phyloP scores from a whole-genome alignment of 352 stramenopile species.

The Peronospora tabacina region DNA sequence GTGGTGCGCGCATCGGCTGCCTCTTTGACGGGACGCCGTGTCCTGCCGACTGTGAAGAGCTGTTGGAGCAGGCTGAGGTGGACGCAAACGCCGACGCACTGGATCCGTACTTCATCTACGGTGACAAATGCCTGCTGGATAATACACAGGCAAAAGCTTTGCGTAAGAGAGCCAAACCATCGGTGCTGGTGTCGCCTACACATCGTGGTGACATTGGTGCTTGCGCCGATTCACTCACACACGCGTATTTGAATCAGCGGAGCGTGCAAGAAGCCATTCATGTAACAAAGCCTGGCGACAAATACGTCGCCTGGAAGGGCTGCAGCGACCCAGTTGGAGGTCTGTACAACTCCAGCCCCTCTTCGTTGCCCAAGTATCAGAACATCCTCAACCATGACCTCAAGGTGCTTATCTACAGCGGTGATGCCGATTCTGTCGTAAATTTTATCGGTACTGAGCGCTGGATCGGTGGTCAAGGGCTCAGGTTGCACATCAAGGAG shows the following conservation, averaged over 20 bases:
- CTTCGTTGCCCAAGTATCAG: constrained; percentile 56
- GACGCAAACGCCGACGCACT: constrained; percentile 38
- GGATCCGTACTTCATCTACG: constrained; percentile 80
- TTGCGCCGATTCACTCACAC: constrained; percentile 61
- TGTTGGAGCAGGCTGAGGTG: constrained; percentile 46
- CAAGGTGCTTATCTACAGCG: constrained; percentile 65
- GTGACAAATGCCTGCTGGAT: constrained; percentile 63
- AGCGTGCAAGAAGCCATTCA: constrained; percentile 61
- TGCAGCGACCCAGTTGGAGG: constrained; percentile 54
- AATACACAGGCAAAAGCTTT: constrained; percentile 47
- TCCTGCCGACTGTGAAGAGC: constrained; percentile 30
- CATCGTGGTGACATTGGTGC: constrained; percentile 51
- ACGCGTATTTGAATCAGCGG: constrained; percentile 50
- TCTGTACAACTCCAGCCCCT: constrained; percentile 50
- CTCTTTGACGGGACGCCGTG: constrained; percentile 54
- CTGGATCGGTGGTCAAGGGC: constrained; percentile 62
- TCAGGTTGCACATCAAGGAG: constrained; percentile 55
- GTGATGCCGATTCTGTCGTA: constrained; percentile 71
- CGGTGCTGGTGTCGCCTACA: constrained; percentile 20
- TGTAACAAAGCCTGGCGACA: constrained; percentile 19
- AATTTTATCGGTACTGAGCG: constrained; percentile 87
- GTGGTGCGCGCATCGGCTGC: constrained; percentile 44
- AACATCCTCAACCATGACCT: constrained; percentile 49
- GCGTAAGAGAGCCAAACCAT: constrained; percentile 32
- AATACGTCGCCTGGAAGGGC: constrained; percentile 48